Percentiles rank a stretch among this genome's conserved stretches.
Conservation (phyloP, 768 basidiomycete genomes). For the Rhodotorula taiwanensis region DNA sequence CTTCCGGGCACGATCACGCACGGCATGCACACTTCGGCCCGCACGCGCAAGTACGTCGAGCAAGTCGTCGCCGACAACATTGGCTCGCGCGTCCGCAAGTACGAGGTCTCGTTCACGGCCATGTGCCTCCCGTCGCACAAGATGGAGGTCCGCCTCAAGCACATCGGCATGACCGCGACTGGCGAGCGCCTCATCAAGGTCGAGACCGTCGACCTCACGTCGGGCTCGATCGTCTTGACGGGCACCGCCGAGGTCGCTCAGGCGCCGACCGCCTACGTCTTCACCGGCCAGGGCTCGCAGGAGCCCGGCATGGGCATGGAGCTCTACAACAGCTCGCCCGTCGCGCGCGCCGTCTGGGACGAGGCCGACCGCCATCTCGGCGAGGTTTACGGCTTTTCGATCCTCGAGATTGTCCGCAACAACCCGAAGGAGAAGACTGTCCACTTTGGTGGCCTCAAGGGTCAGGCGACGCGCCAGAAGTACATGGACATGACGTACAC, state of each 20-base stretch:
- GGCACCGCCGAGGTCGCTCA: slow-evolving; percentile 91
- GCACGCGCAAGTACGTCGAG: slow-evolving; percentile 85
- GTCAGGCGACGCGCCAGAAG: slow-evolving; percentile 93
- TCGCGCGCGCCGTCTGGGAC: slow-evolving; percentile 96
- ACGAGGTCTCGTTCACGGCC: slow-evolving; percentile 89
- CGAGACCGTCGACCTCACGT: slow-evolving; percentile 67
- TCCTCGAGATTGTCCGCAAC: slow-evolving; percentile 80
- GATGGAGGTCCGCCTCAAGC: slow-evolving; percentile 75
- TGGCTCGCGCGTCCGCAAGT: slow-evolving; percentile 82
- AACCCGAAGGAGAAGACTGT: slow-evolving; percentile 97
- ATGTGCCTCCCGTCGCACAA: slow-evolving; percentile 92
- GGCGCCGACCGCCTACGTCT: slow-evolving; percentile 84
- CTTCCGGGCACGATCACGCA: slow-evolving; percentile 96
- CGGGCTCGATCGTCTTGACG: slow-evolving; percentile 76
- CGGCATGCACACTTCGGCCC: slow-evolving; percentile 93
- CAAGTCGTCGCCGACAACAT: slow-evolving; percentile 86
- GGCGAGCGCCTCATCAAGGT: slow-evolving; percentile 89
- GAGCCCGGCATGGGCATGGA: slow-evolving; percentile 99
- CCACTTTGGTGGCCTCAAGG: slow-evolving; percentile 98
- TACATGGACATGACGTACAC: slow-evolving; percentile 99
- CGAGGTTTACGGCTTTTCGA: slow-evolving; percentile 95
- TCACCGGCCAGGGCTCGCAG: slow-evolving; percentile 97
- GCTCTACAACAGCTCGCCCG: slow-evolving; percentile 82
- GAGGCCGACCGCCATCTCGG: slow-evolving; percentile 87
- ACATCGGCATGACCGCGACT: slow-evolving; percentile 74